A percentile compares a stretch with the other conserved stretches of the same genome.
phyloP scores from a whole-genome alignment of 306 rosid species.

The Gastrolobium bilobum region DNA sequence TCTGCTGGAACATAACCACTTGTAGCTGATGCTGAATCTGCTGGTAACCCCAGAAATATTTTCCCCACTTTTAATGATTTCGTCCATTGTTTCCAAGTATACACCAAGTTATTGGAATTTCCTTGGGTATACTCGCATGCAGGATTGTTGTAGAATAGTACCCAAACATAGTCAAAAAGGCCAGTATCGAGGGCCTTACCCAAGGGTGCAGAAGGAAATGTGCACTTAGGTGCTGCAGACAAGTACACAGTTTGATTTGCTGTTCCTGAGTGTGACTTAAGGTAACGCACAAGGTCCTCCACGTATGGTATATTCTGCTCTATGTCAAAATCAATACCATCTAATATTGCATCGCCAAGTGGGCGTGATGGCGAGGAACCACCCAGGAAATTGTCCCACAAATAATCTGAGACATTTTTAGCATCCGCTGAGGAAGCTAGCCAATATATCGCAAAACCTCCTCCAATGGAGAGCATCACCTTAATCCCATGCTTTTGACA shows the following conservation, averaged over 20 bases:
- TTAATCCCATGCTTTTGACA: conserved; percentile 64
- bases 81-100: conserved; percentile 60
- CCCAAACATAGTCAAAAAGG: not conserved
- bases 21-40: conserved; percentile 29
- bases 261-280: conserved; percentile 25
- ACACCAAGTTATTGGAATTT: conserved; percentile 10
- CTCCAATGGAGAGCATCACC: conserved; percentile 63
- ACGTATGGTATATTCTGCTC: not conserved
- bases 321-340: conserved; percentile 67
- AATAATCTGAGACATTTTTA: conserved; percentile 51
- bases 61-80: conserved; percentile 34
- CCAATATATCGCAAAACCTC: conserved; percentile 44
- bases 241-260: conserved; percentile 42
- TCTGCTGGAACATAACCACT: conserved; percentile 58
- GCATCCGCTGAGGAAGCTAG: conserved; percentile 62
- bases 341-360: conserved; percentile 58
- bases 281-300: conserved; percentile 48
- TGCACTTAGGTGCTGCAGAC: conserved; percentile 58
- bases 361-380: conserved; percentile 61
- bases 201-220: too few species aligned
- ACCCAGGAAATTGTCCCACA: conserved; percentile 68
- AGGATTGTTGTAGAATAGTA: conserved; percentile 7
- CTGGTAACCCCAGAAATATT: conserved; percentile 65
- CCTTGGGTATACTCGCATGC: conserved; percentile 51
- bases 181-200: too few species aligned